phyloP scores from a whole-genome alignment of 148 eudicot species.

The Vaccinium macrocarpon region DNA sequence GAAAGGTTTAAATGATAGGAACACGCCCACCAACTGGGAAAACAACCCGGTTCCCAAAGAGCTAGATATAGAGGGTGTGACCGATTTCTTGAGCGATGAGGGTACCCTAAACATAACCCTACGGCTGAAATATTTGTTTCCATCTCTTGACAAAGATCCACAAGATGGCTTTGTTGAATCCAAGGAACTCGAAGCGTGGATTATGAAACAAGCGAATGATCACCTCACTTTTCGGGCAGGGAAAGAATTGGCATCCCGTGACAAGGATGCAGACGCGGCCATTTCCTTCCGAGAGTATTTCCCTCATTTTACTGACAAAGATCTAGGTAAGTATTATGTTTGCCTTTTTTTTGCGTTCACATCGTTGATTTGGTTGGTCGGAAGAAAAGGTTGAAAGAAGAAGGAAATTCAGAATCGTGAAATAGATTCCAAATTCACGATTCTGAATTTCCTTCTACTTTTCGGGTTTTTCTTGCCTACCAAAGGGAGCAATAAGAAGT shows the following conservation, averaged over 20 bases:
- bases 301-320: constrained; percentile 28
- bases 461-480: background rate
- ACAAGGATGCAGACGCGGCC: constrained; percentile 31
- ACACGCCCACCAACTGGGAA: background rate
- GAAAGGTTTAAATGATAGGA: constrained; percentile 1
- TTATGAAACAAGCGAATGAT: constrained; percentile 33
- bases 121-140: constrained; percentile 40
- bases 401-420: background rate
- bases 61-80: constrained; percentile 11
- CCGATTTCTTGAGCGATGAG: constrained; percentile 29
- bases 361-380: background rate
- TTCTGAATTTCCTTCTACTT: background rate
- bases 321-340: constrained; percentile 24
- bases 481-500: background rate
- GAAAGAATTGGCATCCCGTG: constrained; percentile 23
- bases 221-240: constrained; percentile 28
- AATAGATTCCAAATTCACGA: background rate
- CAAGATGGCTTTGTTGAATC: constrained; percentile 38
- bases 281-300: constrained; percentile 38
- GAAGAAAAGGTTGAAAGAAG: background rate
- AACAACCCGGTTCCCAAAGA: background rate
- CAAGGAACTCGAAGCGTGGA: constrained; percentile 44
- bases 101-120: constrained; percentile 39
- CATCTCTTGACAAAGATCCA: constrained; percentile 31
- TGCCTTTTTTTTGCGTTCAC: background rate